phyloP scores from a whole-genome alignment of 345 rosid genomes.

The Hevea brasiliensis region DNA sequence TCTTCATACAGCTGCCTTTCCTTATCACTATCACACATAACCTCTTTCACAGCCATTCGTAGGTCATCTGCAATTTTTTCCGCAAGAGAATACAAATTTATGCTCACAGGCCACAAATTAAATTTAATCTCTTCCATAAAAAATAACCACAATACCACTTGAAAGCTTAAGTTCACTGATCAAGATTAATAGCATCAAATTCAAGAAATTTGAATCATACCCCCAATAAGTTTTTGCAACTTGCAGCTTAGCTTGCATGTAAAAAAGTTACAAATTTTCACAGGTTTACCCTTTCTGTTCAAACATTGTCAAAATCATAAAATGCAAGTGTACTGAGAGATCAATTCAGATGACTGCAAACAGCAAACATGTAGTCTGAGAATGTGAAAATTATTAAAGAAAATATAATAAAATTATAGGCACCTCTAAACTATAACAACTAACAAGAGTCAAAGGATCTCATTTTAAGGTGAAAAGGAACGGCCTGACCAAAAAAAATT shows the following conservation, averaged over 20 bases:
- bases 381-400: not conserved
- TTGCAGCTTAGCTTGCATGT: too few relatives aligned
- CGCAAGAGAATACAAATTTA: slow-evolving; percentile 7
- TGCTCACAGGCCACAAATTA: not conserved
- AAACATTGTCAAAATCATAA: not conserved
- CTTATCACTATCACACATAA: slow-evolving; percentile 58
- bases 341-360: not conserved
- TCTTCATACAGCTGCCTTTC: slow-evolving; percentile 70
- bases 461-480: not conserved
- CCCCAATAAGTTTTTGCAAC: not conserved
- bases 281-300: not conserved
- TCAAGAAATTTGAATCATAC: not conserved
- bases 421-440: not conserved
- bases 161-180: not conserved
- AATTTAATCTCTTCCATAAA: not conserved
- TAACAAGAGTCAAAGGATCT: not conserved
- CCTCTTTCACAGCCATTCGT: slow-evolving; percentile 85
- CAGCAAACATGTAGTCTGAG: not conserved
- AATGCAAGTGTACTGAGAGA: not conserved
- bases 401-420: not conserved
- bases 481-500: not conserved
- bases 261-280: not conserved
- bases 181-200: not conserved
- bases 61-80: slow-evolving; percentile 57
- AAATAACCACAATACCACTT: not conserved